Evolutionary conservation across 345 rosid genomes (phyloP).

Genomic region (Gossypium anomalum): DNA sequence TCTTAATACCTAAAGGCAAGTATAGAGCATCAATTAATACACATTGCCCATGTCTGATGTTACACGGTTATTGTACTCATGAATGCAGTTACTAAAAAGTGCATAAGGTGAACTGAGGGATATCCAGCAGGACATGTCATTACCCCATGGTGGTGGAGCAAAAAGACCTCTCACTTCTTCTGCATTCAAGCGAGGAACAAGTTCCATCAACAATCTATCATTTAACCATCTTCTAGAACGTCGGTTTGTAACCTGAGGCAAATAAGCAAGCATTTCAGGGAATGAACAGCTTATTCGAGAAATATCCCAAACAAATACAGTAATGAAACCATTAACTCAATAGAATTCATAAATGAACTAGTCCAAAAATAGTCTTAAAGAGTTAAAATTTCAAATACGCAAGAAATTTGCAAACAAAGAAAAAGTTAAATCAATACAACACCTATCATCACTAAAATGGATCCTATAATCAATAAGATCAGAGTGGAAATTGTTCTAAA

Average conservation of each 20-base stretch:
- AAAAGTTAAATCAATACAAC: background rate
- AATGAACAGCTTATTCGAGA: constrained; percentile 1
- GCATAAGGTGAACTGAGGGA: background rate
- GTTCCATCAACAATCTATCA: constrained; percentile 93
- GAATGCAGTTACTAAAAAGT: background rate
- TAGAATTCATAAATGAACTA: background rate
- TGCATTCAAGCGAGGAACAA: constrained; percentile 86
- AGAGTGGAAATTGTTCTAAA: background rate
- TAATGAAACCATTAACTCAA: background rate
- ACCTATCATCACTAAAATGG: background rate
- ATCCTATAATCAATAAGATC: background rate
- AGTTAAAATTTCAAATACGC: background rate
- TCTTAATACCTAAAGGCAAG: background rate
- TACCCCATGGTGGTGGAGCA: constrained; percentile 99
- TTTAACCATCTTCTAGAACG: constrained; percentile 84
- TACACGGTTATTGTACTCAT: background rate
- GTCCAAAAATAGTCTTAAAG: background rate
- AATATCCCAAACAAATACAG: background rate
- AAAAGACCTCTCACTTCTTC: constrained; percentile 90
- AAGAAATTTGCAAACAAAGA: background rate
- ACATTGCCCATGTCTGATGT: background rate
- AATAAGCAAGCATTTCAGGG: background rate
- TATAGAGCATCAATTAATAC: background rate
- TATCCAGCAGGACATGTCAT: constrained; percentile 6
- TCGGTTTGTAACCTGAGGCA: constrained; percentile 71